Percentiles rank a stretch among this genome's conserved stretches.
phyloP scores from a whole-genome alignment of 2,329 filamentous ascomycete genomes.

The Dichotomopilus funicola region DNA sequence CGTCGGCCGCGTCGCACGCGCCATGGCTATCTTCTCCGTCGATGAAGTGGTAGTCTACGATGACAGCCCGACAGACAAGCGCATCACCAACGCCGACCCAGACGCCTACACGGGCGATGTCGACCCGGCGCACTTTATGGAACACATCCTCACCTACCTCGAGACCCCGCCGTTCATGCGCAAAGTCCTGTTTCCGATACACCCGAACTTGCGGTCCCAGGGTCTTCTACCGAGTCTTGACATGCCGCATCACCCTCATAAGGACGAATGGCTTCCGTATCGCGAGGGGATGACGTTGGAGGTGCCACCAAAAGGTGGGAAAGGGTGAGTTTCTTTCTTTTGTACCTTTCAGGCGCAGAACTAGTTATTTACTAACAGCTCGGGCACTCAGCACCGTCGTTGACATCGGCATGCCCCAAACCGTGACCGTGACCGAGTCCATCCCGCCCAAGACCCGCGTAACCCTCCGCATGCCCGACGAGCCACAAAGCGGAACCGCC shows the following conservation, averaged over 20 bases:
- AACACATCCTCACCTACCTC: slow-evolving; percentile 72
- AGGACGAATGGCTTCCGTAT: slow-evolving; percentile 71
- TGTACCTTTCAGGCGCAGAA: no score
- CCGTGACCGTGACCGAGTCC: slow-evolving; percentile 48
- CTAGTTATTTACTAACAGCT: slow-evolving; percentile 13
- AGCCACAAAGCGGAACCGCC: slow-evolving; percentile 36
- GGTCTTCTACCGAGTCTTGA: slow-evolving; percentile 71
- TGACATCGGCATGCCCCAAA: slow-evolving; percentile 51
- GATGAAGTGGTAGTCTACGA: slow-evolving; percentile 81
- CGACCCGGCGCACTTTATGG: slow-evolving; percentile 73
- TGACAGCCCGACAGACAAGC: slow-evolving; percentile 49
- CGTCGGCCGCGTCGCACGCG: slow-evolving; percentile 71
- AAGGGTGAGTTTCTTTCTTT: slow-evolving; percentile 26
- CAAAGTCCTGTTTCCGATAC: slow-evolving; percentile 66
- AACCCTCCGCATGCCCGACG: slow-evolving; percentile 59
- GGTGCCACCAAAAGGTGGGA: slow-evolving; percentile 35
- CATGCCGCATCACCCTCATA: slow-evolving; percentile 75
- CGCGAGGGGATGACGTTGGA: slow-evolving; percentile 66
- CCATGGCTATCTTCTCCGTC: slow-evolving; percentile 73
- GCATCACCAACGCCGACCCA: slow-evolving; percentile 43
- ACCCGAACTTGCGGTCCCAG: slow-evolving; percentile 68
- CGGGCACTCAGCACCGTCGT: slow-evolving; percentile 43
- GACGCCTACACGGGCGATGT: slow-evolving; percentile 59
- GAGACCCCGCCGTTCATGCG: slow-evolving; percentile 81
- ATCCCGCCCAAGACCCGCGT: slow-evolving; percentile 67